A percentile compares a stretch with the other conserved stretches of the same genome.
phyloP scores from a whole-genome alignment of 345 rosid species.

The Hypericum androsaemum region DNA sequence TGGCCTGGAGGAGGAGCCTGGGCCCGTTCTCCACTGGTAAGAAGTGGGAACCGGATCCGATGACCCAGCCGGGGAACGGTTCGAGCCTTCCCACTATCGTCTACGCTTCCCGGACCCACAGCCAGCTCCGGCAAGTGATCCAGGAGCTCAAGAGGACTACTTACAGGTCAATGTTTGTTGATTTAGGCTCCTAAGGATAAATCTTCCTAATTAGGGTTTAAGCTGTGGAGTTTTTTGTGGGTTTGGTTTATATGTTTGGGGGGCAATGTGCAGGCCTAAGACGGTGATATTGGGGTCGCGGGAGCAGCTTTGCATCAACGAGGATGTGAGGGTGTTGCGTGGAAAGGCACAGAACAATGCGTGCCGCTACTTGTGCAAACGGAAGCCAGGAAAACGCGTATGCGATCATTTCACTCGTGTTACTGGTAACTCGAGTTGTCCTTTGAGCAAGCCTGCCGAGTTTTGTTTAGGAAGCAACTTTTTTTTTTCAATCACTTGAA shows the following conservation, averaged over 20 bases:
- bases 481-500: no score
- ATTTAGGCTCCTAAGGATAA: constrained; percentile 5
- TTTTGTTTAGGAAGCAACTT: no score
- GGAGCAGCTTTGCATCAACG: constrained; percentile 85
- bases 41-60: constrained; percentile 17
- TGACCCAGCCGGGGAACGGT: constrained; percentile 17
- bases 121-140: constrained; percentile 92
- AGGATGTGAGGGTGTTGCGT: constrained; percentile 65
- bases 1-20: constrained; percentile 96
- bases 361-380: constrained; percentile 50
- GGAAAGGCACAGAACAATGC: constrained; percentile 88
- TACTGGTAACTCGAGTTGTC: constrained; percentile 26
- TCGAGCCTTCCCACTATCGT: constrained; percentile 56
- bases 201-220: background rate
- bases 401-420: constrained; percentile 50
- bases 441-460: background rate
- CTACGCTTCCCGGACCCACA: constrained; percentile 87
- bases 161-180: constrained; percentile 48
- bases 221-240: no score
- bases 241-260: no score
- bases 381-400: constrained; percentile 40
- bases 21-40: constrained; percentile 59
- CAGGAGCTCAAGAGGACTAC: constrained; percentile 76
- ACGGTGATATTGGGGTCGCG: constrained; percentile 88
- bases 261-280: constrained; percentile 61